phyloP scores from a whole-genome alignment of 768 basidiomycete species.

The Podaxis sp. region DNA sequence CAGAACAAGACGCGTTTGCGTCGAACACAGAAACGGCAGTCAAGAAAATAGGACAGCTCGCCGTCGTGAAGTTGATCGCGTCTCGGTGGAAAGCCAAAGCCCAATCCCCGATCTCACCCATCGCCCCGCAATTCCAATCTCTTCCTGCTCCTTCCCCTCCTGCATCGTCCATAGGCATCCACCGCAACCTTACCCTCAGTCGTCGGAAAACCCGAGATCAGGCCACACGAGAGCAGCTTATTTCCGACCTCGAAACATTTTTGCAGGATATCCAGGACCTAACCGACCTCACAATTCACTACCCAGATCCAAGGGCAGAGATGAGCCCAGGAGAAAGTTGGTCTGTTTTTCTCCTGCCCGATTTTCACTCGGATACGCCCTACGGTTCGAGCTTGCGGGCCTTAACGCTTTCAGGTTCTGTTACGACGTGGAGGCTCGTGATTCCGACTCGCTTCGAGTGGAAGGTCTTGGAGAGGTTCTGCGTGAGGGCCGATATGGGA shows the following conservation, averaged over 20 bases:
- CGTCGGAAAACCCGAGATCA: slow-evolving; percentile 1
- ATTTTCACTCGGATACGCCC: not conserved
- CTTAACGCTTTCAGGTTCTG: slow-evolving; percentile 4
- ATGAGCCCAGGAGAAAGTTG: not conserved
- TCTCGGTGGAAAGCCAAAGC: slow-evolving; percentile 6
- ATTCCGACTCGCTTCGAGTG: slow-evolving; percentile 1
- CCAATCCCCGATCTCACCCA: not conserved
- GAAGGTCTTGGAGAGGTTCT: not conserved
- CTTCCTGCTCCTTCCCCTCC: not conserved
- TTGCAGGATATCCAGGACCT: not conserved
- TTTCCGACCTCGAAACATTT: not conserved
- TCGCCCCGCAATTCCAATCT: slow-evolving; percentile 3
- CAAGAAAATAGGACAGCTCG: not conserved
- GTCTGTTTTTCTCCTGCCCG: slow-evolving; percentile 1
- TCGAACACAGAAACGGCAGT: not conserved
- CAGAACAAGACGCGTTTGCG: not conserved
- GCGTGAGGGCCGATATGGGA: not conserved
- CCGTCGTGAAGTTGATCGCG: not conserved
- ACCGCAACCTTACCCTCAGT: slow-evolving; percentile 4
- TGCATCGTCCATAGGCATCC: not conserved
- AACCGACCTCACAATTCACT: not conserved
- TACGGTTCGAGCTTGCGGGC: slow-evolving; percentile 4
- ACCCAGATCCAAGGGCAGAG: not conserved
- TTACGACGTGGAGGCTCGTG: slow-evolving; percentile 1
- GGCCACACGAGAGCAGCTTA: not conserved